phyloP scores from a whole-genome alignment of 495 filamentous ascomycete species.

The Penicillium lagena region DNA sequence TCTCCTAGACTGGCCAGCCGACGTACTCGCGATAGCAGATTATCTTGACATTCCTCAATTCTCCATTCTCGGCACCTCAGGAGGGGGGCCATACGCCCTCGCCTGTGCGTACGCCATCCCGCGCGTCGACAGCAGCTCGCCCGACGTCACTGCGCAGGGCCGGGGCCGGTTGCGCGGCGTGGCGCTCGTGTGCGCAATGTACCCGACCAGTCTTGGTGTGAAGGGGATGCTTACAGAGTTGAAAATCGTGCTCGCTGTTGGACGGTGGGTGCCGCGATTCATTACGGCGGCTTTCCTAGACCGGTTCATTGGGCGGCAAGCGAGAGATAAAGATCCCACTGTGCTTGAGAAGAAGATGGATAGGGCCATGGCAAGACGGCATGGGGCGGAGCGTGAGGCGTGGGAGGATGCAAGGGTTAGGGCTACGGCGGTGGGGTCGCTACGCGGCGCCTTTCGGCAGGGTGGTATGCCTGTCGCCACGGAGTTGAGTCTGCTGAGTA shows the following conservation, averaged over 20 bases:
- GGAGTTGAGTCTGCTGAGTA: slow-evolving; percentile 2
- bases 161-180: background rate
- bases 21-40: slow-evolving; percentile 5
- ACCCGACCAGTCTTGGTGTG: background rate
- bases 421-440: background rate
- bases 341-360: slow-evolving; percentile 1
- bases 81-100: slow-evolving; percentile 5
- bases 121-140: background rate
- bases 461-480: background rate
- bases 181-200: slow-evolving; percentile 1
- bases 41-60: slow-evolving; percentile 2
- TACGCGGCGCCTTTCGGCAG: slow-evolving; percentile 3
- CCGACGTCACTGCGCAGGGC: background rate
- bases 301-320: background rate
- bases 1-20: slow-evolving; percentile 6
- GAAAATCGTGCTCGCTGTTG: background rate
- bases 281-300: slow-evolving; percentile 1
- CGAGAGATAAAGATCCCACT: background rate
- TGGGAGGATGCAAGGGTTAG: background rate
- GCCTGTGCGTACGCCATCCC: slow-evolving; percentile 4
- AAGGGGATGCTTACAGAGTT: slow-evolving; percentile 2
- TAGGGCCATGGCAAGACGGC: background rate
- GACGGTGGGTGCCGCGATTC: slow-evolving; percentile 3
- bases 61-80: slow-evolving; percentile 4
- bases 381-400: background rate